These are phyloP conservation scores for Cyphellophora europaea DNA, from an alignment of 2,329 filamentous ascomycete species.

Conservation along the genomic window DNA sequence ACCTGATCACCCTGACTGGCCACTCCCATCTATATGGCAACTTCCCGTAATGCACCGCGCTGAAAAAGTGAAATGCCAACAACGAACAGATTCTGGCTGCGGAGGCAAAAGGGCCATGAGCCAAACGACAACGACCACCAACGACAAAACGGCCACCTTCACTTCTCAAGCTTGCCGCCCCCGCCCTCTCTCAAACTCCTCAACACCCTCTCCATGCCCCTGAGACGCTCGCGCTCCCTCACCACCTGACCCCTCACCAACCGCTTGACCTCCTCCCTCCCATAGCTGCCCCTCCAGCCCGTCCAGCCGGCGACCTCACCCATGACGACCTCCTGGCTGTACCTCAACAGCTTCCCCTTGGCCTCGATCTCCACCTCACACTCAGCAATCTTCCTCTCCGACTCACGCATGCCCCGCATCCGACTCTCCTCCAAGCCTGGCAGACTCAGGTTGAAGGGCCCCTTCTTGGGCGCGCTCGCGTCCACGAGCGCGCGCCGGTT, in stretches of 20 bases:
- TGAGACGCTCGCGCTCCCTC: slow-evolving; percentile 67
- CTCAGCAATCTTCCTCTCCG: slow-evolving; percentile 67
- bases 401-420: slow-evolving; percentile 71
- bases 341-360: slow-evolving; percentile 72
- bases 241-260: slow-evolving; percentile 73
- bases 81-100: too few relatives aligned
- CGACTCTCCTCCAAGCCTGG: slow-evolving; percentile 70
- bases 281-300: slow-evolving; percentile 72
- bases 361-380: slow-evolving; percentile 61
- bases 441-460: slow-evolving; percentile 33
- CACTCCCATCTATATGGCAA: too few relatives aligned
- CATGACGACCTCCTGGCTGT: slow-evolving; percentile 89
- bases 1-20: too few relatives aligned
- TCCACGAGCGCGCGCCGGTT: slow-evolving; percentile 66
- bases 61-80: too few relatives aligned
- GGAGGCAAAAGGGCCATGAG: too few relatives aligned
- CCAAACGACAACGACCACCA: too few relatives aligned
- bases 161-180: too few relatives aligned
- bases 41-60: too few relatives aligned
- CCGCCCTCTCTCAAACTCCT: slow-evolving; percentile 30
- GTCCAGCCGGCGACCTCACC: slow-evolving; percentile 90
- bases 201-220: slow-evolving; percentile 70
- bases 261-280: slow-evolving; percentile 62
- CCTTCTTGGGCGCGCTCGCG: slow-evolving; percentile 34
- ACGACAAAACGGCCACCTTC: too few relatives aligned